Evolutionary conservation across 1,284 basidiomycete genomes (phyloP).

Genomic region (Leccinum subspadiceum): DNA sequence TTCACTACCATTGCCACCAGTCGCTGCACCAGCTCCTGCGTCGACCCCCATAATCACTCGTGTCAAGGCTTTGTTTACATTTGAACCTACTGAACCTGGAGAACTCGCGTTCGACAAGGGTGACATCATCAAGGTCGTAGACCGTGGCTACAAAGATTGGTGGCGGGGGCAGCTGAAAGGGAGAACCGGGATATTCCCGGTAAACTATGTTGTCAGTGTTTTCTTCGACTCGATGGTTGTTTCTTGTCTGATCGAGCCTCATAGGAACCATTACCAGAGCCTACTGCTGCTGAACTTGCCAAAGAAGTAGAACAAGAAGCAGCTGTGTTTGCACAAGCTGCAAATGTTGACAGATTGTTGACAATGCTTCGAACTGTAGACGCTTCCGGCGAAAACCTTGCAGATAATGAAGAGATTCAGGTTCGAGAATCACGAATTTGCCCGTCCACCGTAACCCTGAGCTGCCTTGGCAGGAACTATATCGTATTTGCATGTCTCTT

Average conservation of each 20-base stretch:
- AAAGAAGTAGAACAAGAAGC: conserved; percentile 90
- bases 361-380: conserved; percentile 80
- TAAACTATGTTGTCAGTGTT: conserved; percentile 87
- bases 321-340: conserved; percentile 79
- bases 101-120: conserved; percentile 93
- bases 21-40: conserved; percentile 15
- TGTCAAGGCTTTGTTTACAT: conserved; percentile 89
- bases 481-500: conserved; percentile 84
- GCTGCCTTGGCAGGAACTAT: conserved; percentile 65
- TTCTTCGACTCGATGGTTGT: not conserved
- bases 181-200: conserved; percentile 95
- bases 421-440: conserved; percentile 36
- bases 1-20: conserved; percentile 22
- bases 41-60: conserved; percentile 62
- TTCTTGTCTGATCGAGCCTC: conserved; percentile 4
- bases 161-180: conserved; percentile 95
- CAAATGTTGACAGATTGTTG: conserved; percentile 86
- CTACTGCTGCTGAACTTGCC: conserved; percentile 75
- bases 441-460: not conserved
- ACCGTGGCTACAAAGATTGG: conserved; percentile 97
- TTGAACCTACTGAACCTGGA: conserved; percentile 85
- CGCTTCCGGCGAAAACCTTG: conserved; percentile 78
- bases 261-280: conserved; percentile 88
- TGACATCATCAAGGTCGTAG: conserved; percentile 94
- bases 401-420: conserved; percentile 94